Evolutionary conservation across 169 alveolate species (phyloP).

Genomic region (Plasmodium sp.): DNA sequence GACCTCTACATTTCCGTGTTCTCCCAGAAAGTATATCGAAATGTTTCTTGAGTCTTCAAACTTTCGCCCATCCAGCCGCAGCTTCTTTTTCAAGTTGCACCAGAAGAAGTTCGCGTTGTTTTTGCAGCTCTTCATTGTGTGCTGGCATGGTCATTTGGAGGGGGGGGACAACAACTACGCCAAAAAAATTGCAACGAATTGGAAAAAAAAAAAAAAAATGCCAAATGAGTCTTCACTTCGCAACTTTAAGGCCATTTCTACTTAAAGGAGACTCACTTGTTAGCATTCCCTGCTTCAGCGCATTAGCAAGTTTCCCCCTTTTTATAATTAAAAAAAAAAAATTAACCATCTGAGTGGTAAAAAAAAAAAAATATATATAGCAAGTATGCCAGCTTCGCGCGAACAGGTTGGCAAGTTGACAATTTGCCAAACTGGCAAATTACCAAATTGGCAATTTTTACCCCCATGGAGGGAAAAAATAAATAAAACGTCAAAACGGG

Average conservation of each 20-base stretch:
- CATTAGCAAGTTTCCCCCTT: neutral
- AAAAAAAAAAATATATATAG: neutral
- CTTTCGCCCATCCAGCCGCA: constrained; percentile 56
- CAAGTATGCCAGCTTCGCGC: neutral
- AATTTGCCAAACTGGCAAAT: neutral
- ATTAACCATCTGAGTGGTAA: neutral
- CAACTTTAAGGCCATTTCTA: neutral
- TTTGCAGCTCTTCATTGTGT: constrained; percentile 44
- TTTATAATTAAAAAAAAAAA: too few species aligned
- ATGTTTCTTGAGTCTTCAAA: constrained; percentile 60
- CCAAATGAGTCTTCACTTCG: neutral
- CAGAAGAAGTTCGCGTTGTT: constrained; percentile 45
- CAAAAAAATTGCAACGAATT: neutral
- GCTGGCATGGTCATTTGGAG: neutral
- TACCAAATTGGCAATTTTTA: neutral
- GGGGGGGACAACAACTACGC: neutral
- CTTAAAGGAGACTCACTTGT: neutral
- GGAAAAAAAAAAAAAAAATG: neutral
- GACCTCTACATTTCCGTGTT: constrained; percentile 50
- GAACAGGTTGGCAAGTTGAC: neutral
- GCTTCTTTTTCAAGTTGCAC: constrained; percentile 41
- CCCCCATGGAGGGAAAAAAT: neutral
- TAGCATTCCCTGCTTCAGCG: neutral
- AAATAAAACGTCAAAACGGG: neutral
- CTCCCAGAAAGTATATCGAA: constrained; percentile 52